Evolutionary conservation across 148 eudicot genomes (phyloP), one percentile per base, ranked within the genome.

Genomic region (Cornus florida): DNA sequence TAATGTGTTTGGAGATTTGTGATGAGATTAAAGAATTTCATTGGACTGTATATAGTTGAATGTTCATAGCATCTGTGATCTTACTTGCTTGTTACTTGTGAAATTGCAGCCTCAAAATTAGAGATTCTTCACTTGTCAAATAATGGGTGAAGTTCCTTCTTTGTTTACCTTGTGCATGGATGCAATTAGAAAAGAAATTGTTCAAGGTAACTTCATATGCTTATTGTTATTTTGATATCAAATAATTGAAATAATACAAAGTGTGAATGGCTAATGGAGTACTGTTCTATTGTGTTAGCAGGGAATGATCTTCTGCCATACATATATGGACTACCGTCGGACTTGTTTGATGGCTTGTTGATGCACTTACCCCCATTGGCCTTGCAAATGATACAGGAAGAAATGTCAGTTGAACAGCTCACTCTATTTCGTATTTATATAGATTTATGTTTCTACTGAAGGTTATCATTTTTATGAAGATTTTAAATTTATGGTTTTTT

Each of bases 291-390:
- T 53, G 3, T 16, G 13, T n/a, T 62, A 20, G 3, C 82, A 89
- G 94, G 85, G 59, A 82, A 83, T 77, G 92, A 90, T 80, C 81
- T 78, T 82, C 68, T 87, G 65, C 82, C 80, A 39, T 77, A 77
- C 71, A 76, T 92, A 72, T 88, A 88, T 78, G 88, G 88, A 66
- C 81, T 94, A 20, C 98, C 98, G 19, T 17, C 87, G 22, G 90
- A 92, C 46, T 79, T 94, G 79, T 86, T 92, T 72, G 93, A 94
- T 87, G 83, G 87, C 75, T 84, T 94, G 81, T 35, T 94, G 82
- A 83, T 83, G 53, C 84, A 81, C 46, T 73, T 94, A 39, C 91
- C 94, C 74, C 90, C 98, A 70, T 38, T 91, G 75, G 93, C 92
- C 9, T 90, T 94, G 76, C 90, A 84, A 33, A 89, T 82, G 69